phyloP scores from a whole-genome alignment of 1,139 yeast genomes.

The Nakaseomyces glabratus region DNA sequence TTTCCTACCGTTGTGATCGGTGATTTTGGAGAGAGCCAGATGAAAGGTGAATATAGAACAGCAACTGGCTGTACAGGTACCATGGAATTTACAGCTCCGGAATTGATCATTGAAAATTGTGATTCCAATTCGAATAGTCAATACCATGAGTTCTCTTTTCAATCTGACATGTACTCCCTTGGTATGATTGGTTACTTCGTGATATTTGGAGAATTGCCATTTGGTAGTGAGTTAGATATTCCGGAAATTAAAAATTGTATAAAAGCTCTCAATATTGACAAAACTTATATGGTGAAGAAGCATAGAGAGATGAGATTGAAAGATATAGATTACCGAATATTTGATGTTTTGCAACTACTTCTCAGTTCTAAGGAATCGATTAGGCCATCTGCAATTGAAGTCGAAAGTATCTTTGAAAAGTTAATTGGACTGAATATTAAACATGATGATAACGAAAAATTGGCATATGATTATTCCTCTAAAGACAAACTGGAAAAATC shows the following conservation, averaged over 20 bases:
- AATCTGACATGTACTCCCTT: constrained; percentile 71
- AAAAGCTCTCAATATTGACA: constrained; percentile 27
- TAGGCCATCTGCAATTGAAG: constrained; percentile 40
- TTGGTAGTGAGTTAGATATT: constrained; percentile 34
- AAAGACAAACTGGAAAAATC: too few species aligned
- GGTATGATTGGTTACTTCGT: constrained; percentile 74
- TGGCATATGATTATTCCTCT: too few species aligned
- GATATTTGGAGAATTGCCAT: constrained; percentile 65
- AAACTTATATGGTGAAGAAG: constrained; percentile 15
- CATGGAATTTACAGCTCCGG: constrained; percentile 80
- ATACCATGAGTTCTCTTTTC: constrained; percentile 49
- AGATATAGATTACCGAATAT: constrained; percentile 34
- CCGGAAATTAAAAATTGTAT: constrained; percentile 38
- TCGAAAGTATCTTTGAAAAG: constrained; percentile 30
- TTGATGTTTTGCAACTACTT: constrained; percentile 34
- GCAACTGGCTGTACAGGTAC: constrained; percentile 82
- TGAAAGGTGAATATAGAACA: constrained; percentile 48
- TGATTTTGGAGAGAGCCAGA: constrained; percentile 84
- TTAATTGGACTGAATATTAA: too few species aligned
- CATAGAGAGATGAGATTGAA: constrained; percentile 20
- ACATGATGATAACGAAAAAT: too few species aligned
- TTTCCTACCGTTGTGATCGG: constrained; percentile 65
- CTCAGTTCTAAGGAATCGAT: constrained; percentile 32
- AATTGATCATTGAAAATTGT: constrained; percentile 40
- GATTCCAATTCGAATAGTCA: constrained; percentile 8